Evolutionary conservation across 148 eudicot species (phyloP).

Genomic region (Cornus suecica): DNA sequence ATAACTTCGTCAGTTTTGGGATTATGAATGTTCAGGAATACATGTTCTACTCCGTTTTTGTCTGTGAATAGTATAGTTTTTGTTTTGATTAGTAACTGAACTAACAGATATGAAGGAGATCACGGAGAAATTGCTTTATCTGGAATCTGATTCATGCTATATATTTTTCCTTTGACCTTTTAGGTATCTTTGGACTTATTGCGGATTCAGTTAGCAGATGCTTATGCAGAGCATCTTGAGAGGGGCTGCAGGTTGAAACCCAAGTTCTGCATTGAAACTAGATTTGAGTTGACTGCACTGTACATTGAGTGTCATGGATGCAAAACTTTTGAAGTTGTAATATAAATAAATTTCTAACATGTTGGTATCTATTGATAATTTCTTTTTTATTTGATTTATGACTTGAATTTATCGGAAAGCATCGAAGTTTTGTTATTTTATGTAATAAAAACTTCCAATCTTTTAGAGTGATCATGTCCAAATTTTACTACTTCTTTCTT

Average conservation of each 20-base stretch:
- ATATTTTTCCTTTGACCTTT: neutral
- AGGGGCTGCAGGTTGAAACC: conserved; percentile 80
- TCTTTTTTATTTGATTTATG: too few relatives aligned
- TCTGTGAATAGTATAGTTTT: neutral
- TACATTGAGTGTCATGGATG: conserved; percentile 74
- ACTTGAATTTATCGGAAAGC: neutral
- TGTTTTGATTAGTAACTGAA: too few relatives aligned
- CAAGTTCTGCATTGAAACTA: conserved; percentile 51
- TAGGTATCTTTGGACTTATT: conserved; percentile 63
- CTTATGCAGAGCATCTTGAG: conserved; percentile 74
- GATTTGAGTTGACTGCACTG: conserved; percentile 67
- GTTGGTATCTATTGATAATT: neutral
- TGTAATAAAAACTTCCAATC: neutral
- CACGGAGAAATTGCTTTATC: too few relatives aligned
- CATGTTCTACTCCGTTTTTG: neutral
- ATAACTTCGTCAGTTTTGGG: neutral
- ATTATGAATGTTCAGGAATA: neutral
- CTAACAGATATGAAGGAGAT: too few relatives aligned
- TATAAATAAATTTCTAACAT: neutral
- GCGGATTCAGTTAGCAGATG: conserved; percentile 68
- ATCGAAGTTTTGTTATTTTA: neutral
- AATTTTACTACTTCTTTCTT: too few relatives aligned
- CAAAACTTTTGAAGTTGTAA: conserved; percentile 66
- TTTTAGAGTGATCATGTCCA: too few relatives aligned
- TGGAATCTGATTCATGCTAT: neutral